Base-by-base conservation (phyloP, 495 filamentous ascomycete genomes). In the Penicillium roqueforti region DNA sequence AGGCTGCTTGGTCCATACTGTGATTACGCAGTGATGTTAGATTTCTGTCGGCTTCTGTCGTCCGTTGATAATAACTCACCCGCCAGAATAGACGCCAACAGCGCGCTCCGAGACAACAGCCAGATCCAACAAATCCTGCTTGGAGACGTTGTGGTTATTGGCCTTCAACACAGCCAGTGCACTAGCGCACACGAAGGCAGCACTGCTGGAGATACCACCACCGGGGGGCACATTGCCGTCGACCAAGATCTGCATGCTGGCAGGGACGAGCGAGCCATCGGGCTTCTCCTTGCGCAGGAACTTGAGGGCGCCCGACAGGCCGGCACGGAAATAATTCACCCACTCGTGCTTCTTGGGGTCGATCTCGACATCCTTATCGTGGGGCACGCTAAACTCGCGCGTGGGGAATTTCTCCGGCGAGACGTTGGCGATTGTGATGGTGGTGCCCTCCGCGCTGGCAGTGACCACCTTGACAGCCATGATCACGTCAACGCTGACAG, bases 261-360 rank as follows among this genome's bases (percentile, higher is more conserved):
- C 82, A 3, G 89, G 87, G 16, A 76, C 75, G 44, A 88, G 83
- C 0, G 68, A 61, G 47, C 61, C 62, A 46, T 76, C 71, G 2
- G 68, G 51, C 29, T 80, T 74, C 60, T 86, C 84, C 76, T 87
- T 83, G 58, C 81, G 81, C 60, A 98, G 72, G 47, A 96, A 76
- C 65, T 89, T 83, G 29, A 95, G 62, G 6, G 92, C 92, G 16
- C 91, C 93, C 4, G 82, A 76, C 39, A 96, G 77, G 0, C 93
- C 95, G 19, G 90, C 86, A 72, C 91, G 96, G 82, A 98, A 97
- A 78, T 98, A 98, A 65, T 96, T 97, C 42, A 91, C 86, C 95
- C 95, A 98, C 70, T 97, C 91, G 57, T 92, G 88, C 57, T 85
- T 76, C 57, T 83, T 87, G 39, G 85, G 78, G 68, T 95, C 89